Conservation (phyloP, 345 rosid genomes). For the Corchorus capsularis region DNA sequence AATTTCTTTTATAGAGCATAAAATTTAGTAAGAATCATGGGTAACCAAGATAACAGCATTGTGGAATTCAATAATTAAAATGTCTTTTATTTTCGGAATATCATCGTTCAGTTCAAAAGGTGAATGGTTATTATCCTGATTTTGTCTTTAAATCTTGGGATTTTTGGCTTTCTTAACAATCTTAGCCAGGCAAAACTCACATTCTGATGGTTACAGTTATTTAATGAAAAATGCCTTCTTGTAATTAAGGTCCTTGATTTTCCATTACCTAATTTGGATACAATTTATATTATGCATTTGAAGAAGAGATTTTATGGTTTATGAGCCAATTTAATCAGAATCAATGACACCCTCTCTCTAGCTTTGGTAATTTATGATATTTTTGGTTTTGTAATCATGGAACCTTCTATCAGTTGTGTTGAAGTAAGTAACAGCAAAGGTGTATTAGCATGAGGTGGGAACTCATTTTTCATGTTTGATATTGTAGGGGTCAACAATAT, state of each 20-base stretch:
- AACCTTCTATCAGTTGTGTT: too few species aligned
- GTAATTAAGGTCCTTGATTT: neutral
- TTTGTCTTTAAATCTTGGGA: neutral
- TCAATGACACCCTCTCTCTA: neutral
- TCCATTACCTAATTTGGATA: neutral
- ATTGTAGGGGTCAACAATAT: neutral
- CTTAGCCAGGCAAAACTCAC: neutral
- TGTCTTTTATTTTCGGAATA: neutral
- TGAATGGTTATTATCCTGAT: neutral
- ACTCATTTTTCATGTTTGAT: neutral
- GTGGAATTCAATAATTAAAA: neutral
- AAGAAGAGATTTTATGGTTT: neutral
- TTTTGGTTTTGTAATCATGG: too few species aligned
- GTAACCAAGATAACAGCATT: neutral
- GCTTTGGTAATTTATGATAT: neutral
- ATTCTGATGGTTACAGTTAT: neutral
- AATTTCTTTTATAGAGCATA: neutral
- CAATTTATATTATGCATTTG: neutral
- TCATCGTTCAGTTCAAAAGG: too few species aligned
- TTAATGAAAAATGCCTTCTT: neutral
- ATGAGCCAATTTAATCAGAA: neutral
- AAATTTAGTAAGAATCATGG: neutral
- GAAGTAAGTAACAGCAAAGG: neutral
- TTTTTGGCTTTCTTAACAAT: neutral
- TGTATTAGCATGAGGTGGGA: neutral